A percentile compares a stretch with the other conserved stretches of the same genome.
phyloP scores from a whole-genome alignment of 257 asterid species.

The Gentiana straminea region DNA sequence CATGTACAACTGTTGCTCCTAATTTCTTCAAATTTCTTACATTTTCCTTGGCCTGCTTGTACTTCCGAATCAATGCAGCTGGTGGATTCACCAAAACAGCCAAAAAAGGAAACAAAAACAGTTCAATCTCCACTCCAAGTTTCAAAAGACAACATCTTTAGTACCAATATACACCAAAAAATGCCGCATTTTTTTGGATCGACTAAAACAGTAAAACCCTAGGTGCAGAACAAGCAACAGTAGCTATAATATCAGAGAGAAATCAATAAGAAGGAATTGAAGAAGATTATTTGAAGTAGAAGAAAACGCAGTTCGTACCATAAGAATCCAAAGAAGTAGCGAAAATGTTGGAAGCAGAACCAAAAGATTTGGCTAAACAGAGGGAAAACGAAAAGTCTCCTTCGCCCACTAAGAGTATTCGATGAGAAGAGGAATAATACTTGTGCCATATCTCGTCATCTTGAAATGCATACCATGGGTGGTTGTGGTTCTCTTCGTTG shows the following conservation, averaged over 20 bases:
- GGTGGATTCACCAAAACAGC: neutral
- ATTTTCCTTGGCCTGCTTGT: constrained; percentile 36
- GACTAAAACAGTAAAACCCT: neutral
- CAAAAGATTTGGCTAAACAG: constrained; percentile 32
- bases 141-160: neutral
- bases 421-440: constrained; percentile 36
- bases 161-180: neutral
- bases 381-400: constrained; percentile 57
- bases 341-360: constrained; percentile 41
- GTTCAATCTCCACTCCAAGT: neutral
- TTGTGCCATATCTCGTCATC: constrained; percentile 35
- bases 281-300: neutral
- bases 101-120: neutral
- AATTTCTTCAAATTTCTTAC: constrained; percentile 15
- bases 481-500: no score
- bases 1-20: constrained; percentile 39
- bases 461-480: neutral
- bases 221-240: neutral
- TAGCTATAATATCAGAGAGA: no score
- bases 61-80: constrained; percentile 38
- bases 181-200: neutral
- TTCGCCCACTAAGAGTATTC: constrained; percentile 49
- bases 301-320: constrained; percentile 20
- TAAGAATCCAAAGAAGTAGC: constrained; percentile 49
- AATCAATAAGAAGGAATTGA: neutral